Evolutionary conservation across 176 grass and related monocot species (phyloP), one percentile per base, ranked within the genome.

Genomic region (Raddia guianensis): DNA sequence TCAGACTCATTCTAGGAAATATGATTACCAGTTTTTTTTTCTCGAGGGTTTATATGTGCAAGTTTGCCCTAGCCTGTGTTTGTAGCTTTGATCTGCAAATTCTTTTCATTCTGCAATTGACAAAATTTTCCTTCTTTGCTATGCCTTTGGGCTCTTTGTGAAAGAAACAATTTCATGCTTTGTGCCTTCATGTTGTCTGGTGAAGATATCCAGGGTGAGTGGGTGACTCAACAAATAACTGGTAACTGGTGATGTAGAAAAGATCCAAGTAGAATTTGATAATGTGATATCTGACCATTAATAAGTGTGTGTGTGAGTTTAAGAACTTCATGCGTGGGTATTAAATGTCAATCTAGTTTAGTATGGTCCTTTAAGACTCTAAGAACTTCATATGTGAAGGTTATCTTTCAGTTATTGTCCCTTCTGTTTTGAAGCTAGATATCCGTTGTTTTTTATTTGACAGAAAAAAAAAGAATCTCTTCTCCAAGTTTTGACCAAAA

Each of bases 41-140:
- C 4, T 51, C 7, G 9, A 83, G 66, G 9, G n/a, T 60, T 44
- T 54, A 21, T 59, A 6, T 11, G 1, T n/a, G 2, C 5, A 21
- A 10, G 13, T 9, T 56, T 40, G 27, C 2, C 68, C 2, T 80
- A 48, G 20, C 66, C 40, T 27, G 4, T 42, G 5, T 21, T 18
- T 69, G 6, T 70, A 80, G 12, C 40, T 70, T 13, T 80, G 8
- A 10, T 70, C 42, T 59, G 7, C 9, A 80, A 80, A 45, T 33
- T 2, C 10, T 5, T 15, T 58, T 59, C 3, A 0, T 5, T 5
- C 50, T 18, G 12, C n/a, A 59, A 9, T 49, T 15, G 1, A 5
- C 20, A 64, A 15, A 49, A 63, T 69, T 50, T 51, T 74, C 27
- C 0, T 66, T 66, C 47, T 59, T 8, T 18, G 43, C 49, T 48